Evolutionary conservation across 805 yeast species (phyloP).

Genomic region (Isabelozyma gotoi): DNA sequence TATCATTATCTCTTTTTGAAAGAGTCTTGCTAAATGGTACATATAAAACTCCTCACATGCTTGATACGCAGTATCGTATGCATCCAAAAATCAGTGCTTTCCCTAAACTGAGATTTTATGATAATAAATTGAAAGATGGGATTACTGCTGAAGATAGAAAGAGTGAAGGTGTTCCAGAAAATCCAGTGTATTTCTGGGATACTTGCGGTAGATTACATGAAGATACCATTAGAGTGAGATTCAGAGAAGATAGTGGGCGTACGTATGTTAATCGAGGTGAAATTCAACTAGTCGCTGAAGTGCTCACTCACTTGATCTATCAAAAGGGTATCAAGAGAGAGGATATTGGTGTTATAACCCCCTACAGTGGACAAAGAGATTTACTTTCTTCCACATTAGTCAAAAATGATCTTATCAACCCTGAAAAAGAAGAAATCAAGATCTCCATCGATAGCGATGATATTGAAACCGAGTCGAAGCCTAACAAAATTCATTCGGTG

Average conservation of each 20-base stretch:
- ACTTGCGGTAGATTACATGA: constrained; percentile 51
- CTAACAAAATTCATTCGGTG: constrained; percentile 50
- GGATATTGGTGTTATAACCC: constrained; percentile 68
- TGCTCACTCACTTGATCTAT: constrained; percentile 49
- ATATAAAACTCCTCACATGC: constrained; percentile 60
- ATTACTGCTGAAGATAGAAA: constrained; percentile 51
- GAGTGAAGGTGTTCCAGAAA: constrained; percentile 42
- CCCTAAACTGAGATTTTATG: constrained; percentile 53
- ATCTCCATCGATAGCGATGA: constrained; percentile 65
- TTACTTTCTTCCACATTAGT: constrained; percentile 51
- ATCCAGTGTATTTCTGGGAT: constrained; percentile 63
- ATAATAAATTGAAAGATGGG: constrained; percentile 55
- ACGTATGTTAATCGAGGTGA: constrained; percentile 61
- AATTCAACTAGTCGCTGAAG: constrained; percentile 45
- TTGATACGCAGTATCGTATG: constrained; percentile 70
- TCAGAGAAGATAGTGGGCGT: constrained; percentile 51
- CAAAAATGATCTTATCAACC: constrained; percentile 55
- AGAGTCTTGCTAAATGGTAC: constrained; percentile 63
- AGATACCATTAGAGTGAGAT: constrained; percentile 45
- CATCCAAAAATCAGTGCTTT: constrained; percentile 63
- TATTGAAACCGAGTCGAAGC: constrained; percentile 43
- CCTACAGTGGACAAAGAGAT: constrained; percentile 76
- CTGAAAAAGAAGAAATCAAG: constrained; percentile 44
- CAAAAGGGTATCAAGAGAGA: constrained; percentile 51
- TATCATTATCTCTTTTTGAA: constrained; percentile 69